phyloP scores from a whole-genome alignment of 768 basidiomycete genomes.

The Tremella yokohamensis region DNA sequence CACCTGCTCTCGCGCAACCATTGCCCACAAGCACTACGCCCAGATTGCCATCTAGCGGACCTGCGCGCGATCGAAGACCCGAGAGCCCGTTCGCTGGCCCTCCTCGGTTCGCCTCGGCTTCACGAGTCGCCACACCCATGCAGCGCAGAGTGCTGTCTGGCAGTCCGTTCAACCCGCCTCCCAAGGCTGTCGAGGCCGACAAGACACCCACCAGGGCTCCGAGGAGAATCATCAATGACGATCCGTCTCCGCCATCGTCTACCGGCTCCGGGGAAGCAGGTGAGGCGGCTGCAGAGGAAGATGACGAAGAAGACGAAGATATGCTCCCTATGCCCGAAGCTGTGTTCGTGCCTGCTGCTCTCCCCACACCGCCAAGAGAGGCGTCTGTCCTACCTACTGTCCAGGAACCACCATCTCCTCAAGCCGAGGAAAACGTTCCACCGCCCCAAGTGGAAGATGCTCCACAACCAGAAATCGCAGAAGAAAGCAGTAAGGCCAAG shows the following conservation, averaged over 20 bases:
- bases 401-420: too few species aligned
- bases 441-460: too few species aligned
- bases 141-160: slow-evolving; percentile 28
- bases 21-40: background rate
- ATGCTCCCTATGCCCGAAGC: background rate
- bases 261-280: too few species aligned
- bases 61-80: slow-evolving; percentile 6
- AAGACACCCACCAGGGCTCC: slow-evolving; percentile 10
- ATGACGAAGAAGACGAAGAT: background rate
- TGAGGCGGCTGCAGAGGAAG: background rate
- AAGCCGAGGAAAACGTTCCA: too few species aligned
- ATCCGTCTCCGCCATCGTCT: slow-evolving; percentile 15
- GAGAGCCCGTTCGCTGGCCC: slow-evolving; percentile 38
- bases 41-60: slow-evolving; percentile 4
- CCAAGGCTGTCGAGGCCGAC: slow-evolving; percentile 8
- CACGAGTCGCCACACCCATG: slow-evolving; percentile 7
- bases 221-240: slow-evolving; percentile 36
- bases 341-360: too few species aligned
- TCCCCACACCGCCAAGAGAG: too few species aligned
- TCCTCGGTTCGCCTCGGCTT: slow-evolving; percentile 31
- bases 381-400: too few species aligned
- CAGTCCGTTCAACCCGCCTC: slow-evolving; percentile 30
- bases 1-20: background rate
- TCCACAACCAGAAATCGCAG: too few species aligned
- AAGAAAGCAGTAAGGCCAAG: too few species aligned